Evolutionary conservation across 768 basidiomycete species (phyloP).

Genomic region (Trichaptum fuscoviolaceum): DNA sequence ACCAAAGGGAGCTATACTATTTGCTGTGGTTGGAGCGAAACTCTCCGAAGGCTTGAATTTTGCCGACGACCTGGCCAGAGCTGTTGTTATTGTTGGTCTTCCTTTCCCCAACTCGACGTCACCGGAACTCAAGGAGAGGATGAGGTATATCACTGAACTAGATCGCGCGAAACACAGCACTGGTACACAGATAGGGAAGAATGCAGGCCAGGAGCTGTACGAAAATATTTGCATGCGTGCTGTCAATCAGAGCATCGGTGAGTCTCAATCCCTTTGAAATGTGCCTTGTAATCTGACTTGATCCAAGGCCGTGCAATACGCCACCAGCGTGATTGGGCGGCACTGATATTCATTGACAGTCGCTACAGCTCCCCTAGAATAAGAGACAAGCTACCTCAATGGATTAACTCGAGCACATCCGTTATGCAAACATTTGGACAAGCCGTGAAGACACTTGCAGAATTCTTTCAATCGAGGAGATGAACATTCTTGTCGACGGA

Average conservation of each 20-base stretch:
- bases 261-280: constrained; percentile 20
- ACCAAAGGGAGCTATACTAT: constrained; percentile 65
- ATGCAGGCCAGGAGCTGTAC: constrained; percentile 79
- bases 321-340: constrained; percentile 88
- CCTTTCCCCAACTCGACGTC: constrained; percentile 94
- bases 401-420: constrained; percentile 49
- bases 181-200: constrained; percentile 37
- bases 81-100: constrained; percentile 82
- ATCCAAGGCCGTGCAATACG: constrained; percentile 83
- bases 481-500: background rate
- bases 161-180: constrained; percentile 24
- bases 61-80: constrained; percentile 61
- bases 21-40: constrained; percentile 96
- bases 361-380: constrained; percentile 72
- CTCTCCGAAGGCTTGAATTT: constrained; percentile 87
- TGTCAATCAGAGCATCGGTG: constrained; percentile 96
- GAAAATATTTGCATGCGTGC: constrained; percentile 91
- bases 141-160: constrained; percentile 75
- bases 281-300: background rate
- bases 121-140: constrained; percentile 83
- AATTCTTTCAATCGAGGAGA: background rate
- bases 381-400: constrained; percentile 77
- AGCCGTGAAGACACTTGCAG: background rate
- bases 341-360: constrained; percentile 79
- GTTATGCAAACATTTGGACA: background rate